phyloP scores from a whole-genome alignment of 1,139 yeast species.

The Pichia sp. region DNA sequence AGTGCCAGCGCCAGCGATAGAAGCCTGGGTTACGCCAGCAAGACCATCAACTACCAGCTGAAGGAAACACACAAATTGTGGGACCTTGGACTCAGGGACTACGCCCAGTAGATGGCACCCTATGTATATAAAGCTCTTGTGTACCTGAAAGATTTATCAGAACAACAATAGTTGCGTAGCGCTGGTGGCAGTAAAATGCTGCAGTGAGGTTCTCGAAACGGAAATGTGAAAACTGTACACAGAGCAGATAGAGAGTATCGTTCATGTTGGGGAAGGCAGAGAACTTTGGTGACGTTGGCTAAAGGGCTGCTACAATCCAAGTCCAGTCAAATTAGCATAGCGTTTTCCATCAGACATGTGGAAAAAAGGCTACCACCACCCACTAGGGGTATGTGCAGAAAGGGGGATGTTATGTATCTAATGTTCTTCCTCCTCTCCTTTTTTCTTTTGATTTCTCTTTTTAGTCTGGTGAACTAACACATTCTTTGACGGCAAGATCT shows the following conservation, averaged over 20 bases:
- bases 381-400: slow-evolving; percentile 22
- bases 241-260: neutral
- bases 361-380: slow-evolving; percentile 27
- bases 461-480: neutral
- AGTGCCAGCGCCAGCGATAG: slow-evolving; percentile 29
- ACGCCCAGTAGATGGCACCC: slow-evolving; percentile 2
- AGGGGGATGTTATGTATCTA: neutral
- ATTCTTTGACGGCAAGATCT: neutral
- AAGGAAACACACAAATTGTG: slow-evolving; percentile 82
- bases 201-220: neutral
- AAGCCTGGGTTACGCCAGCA: slow-evolving; percentile 39
- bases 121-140: neutral
- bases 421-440: neutral
- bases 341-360: slow-evolving; percentile 18
- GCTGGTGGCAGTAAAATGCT: neutral
- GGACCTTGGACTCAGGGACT: slow-evolving; percentile 37
- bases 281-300: neutral
- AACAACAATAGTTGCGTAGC: neutral
- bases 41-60: slow-evolving; percentile 50
- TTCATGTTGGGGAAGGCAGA: neutral
- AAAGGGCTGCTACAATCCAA: neutral
- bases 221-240: neutral
- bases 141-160: too few species aligned
- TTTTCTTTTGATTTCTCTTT: neutral
- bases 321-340: neutral